Conservation (phyloP, 495 filamentous ascomycete species). For the Penicillium herquei region DNA sequence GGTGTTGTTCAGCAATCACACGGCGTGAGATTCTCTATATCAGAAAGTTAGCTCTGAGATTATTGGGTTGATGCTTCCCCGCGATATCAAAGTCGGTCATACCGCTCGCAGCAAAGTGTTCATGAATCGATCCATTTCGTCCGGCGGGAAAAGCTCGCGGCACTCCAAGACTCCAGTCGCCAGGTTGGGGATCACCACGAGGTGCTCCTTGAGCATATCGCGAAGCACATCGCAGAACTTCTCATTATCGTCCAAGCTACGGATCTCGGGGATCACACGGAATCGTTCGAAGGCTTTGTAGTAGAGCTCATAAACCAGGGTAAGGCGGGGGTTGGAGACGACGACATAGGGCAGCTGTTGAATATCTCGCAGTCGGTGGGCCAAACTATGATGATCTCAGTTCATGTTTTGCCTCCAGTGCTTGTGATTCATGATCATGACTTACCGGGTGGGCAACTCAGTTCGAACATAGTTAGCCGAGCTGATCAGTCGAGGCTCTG, state of each 20-base stretch:
- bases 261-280: constrained; percentile 78
- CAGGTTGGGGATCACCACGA: constrained; percentile 89
- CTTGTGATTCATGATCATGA: neutral
- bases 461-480: constrained; percentile 97
- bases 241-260: constrained; percentile 87
- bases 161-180: constrained; percentile 93
- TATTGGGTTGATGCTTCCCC: too few relatives aligned
- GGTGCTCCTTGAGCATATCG: constrained; percentile 77
- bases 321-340: constrained; percentile 90
- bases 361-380: constrained; percentile 95
- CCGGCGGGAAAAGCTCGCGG: constrained; percentile 69
- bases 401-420: neutral
- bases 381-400: constrained; percentile 55
- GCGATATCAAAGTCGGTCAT: constrained; percentile 27
- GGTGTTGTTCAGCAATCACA: constrained; percentile 96
- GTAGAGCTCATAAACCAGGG: constrained; percentile 94
- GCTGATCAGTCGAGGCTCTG: constrained; percentile 82
- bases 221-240: constrained; percentile 78
- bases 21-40: constrained; percentile 83
- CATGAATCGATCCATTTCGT: constrained; percentile 91
- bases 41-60: neutral
- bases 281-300: constrained; percentile 92
- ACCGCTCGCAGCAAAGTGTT: constrained; percentile 88
- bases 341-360: constrained; percentile 95
- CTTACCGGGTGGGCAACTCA: constrained; percentile 84